phyloP scores from a whole-genome alignment of 441 rosid species.

The Erysimum cheiri region DNA sequence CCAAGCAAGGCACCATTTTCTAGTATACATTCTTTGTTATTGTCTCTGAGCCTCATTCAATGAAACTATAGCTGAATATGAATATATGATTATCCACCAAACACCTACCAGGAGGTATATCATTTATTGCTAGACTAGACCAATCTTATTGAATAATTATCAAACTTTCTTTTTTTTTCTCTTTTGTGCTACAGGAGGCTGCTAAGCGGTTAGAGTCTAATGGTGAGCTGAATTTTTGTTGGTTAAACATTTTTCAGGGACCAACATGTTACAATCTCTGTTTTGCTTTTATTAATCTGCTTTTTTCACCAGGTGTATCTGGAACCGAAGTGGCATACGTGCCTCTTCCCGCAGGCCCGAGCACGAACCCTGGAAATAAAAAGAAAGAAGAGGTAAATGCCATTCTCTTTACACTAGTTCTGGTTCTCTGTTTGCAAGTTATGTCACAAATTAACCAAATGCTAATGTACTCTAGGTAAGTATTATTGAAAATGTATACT shows the following conservation, averaged over 20 bases:
- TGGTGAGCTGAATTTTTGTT: constrained; percentile 49
- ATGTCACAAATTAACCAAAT: constrained; percentile 35
- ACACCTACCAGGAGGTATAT: background rate
- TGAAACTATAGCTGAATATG: background rate
- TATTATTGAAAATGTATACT: constrained; percentile 61
- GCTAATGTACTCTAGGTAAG: constrained; percentile 47
- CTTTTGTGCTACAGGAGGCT: constrained; percentile 63
- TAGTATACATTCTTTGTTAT: too few relatives aligned
- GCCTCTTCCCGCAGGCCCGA: constrained; percentile 63
- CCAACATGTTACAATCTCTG: constrained; percentile 19
- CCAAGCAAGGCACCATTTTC: background rate
- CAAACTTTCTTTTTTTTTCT: constrained; percentile 10
- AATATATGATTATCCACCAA: background rate
- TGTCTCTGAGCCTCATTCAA: background rate
- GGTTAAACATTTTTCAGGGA: background rate
- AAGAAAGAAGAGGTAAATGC: constrained; percentile 47
- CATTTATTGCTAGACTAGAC: constrained; percentile 1
- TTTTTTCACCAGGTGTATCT: constrained; percentile 44
- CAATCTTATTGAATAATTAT: constrained; percentile 1
- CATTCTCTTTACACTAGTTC: constrained; percentile 8
- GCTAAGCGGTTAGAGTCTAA: constrained; percentile 57
- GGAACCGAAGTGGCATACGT: constrained; percentile 51
- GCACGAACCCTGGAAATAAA: constrained; percentile 26
- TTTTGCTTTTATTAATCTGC: constrained; percentile 19
- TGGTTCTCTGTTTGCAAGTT: constrained; percentile 29